These are phyloP conservation scores for Mycena latifolia DNA, from an alignment of 768 basidiomycete genomes.

Conservation along the genomic window DNA sequence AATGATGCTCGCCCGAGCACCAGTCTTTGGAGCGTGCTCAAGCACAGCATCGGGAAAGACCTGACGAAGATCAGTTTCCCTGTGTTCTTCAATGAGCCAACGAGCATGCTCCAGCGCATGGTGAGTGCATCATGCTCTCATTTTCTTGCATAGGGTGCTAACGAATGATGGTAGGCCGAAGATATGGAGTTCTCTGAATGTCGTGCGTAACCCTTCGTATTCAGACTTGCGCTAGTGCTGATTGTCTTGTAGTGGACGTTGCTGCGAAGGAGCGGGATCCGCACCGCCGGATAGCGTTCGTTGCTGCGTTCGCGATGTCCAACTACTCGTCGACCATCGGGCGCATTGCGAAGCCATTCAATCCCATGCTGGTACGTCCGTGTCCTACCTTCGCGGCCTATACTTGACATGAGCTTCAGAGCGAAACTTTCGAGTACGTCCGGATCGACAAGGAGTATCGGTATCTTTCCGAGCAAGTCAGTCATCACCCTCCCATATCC, in stretches of 20 bases:
- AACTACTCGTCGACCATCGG: constrained; percentile 98
- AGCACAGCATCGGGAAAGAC: constrained; percentile 96
- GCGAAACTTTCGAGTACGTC: constrained; percentile 96
- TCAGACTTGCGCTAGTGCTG: background rate
- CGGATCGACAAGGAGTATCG: constrained; percentile 89
- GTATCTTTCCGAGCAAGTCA: constrained; percentile 97
- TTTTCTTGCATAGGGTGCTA: constrained; percentile 23
- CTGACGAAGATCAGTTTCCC: constrained; percentile 96
- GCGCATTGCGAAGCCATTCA: constrained; percentile 97
- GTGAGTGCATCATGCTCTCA: constrained; percentile 49
- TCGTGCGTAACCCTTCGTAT: constrained; percentile 60
- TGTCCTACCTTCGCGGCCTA: constrained; percentile 7
- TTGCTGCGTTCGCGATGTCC: constrained; percentile 97
- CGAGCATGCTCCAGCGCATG: constrained; percentile 98
- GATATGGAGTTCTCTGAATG: constrained; percentile 99
- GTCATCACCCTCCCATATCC: constrained; percentile 96
- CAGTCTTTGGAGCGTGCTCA: constrained; percentile 95
- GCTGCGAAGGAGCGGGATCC: constrained; percentile 84
- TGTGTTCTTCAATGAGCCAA: constrained; percentile 94
- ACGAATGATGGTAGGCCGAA: constrained; percentile 69
- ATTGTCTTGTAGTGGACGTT: constrained; percentile 74
- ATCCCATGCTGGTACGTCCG: constrained; percentile 86
- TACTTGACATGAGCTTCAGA: constrained; percentile 52
- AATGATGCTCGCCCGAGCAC: constrained; percentile 88
- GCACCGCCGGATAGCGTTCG: constrained; percentile 87